These are phyloP conservation scores for Phytophthora tentaculata DNA, from an alignment of 352 stramenopile genomes.

Conservation along the genomic window DNA sequence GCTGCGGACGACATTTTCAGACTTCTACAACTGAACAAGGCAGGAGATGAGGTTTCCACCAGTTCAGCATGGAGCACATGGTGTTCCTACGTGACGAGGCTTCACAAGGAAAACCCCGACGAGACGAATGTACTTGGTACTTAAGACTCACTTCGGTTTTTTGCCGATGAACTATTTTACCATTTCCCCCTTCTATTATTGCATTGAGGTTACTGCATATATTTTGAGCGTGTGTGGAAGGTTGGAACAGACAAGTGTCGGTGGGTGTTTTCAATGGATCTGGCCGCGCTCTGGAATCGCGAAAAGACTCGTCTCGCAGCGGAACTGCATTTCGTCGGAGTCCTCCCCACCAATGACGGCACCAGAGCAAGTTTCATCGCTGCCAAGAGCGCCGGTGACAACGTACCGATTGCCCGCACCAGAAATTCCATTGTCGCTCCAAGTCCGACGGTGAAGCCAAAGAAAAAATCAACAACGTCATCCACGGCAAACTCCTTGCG, in stretches of 20 bases:
- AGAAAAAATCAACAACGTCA: slow-evolving; percentile 15
- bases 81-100: too few relatives aligned
- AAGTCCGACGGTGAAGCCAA: slow-evolving; percentile 13
- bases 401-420: background rate
- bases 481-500: slow-evolving; percentile 10
- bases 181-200: slow-evolving; percentile 18
- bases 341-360: background rate
- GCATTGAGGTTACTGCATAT: background rate
- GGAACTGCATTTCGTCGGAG: slow-evolving; percentile 5
- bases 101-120: too few relatives aligned
- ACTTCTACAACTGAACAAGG: too few relatives aligned
- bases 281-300: slow-evolving; percentile 56
- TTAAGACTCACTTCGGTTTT: too few relatives aligned
- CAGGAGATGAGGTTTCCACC: too few relatives aligned
- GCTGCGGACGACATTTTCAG: too few relatives aligned
- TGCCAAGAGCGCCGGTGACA: slow-evolving; percentile 4
- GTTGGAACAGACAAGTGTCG: background rate
- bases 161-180: too few relatives aligned
- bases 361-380: slow-evolving; percentile 17
- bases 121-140: too few relatives aligned
- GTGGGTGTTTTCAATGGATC: slow-evolving; percentile 47
- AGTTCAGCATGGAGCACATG: too few relatives aligned
- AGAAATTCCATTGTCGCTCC: slow-evolving; percentile 1
- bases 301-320: slow-evolving; percentile 52
- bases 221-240: background rate